phyloP scores from a whole-genome alignment of 1,139 yeast species.

The Hansenula lynferdii region DNA sequence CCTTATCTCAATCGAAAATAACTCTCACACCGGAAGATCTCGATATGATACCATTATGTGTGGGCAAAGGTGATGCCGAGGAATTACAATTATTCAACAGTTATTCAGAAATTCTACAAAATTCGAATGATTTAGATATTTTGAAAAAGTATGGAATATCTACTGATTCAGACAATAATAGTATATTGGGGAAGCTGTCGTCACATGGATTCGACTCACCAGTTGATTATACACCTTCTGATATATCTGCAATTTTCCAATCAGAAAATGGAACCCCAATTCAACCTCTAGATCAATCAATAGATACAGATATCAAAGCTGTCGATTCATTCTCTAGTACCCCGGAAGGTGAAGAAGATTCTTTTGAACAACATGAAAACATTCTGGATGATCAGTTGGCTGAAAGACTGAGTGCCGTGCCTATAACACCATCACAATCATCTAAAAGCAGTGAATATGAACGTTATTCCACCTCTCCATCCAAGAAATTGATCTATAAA shows the following conservation, averaged over 20 bases:
- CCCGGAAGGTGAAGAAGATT: not conserved
- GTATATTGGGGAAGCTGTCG: not conserved
- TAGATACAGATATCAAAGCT: not conserved
- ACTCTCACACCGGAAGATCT: conserved; percentile 1
- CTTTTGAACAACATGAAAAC: conserved; percentile 1
- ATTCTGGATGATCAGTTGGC: not conserved
- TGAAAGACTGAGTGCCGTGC: not conserved
- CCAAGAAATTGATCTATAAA: conserved; percentile 14
- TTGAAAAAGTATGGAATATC: conserved; percentile 1
- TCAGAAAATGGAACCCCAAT: not conserved
- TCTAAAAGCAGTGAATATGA: not conserved
- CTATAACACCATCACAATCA: not conserved
- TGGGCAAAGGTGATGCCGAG: conserved; percentile 16
- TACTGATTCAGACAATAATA: not conserved
- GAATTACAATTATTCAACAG: conserved; percentile 8
- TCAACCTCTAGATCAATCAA: not conserved
- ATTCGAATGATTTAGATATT: not conserved
- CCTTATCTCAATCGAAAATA: not conserved
- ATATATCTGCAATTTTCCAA: not conserved
- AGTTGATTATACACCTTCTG: not conserved
- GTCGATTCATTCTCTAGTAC: not conserved
- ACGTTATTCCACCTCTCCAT: conserved; percentile 9
- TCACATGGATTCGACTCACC: not conserved
- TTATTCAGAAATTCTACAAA: conserved; percentile 4
- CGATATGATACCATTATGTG: conserved; percentile 13